phyloP scores from a whole-genome alignment of 2,329 filamentous ascomycete species.

The Neofusicoccum ribis region DNA sequence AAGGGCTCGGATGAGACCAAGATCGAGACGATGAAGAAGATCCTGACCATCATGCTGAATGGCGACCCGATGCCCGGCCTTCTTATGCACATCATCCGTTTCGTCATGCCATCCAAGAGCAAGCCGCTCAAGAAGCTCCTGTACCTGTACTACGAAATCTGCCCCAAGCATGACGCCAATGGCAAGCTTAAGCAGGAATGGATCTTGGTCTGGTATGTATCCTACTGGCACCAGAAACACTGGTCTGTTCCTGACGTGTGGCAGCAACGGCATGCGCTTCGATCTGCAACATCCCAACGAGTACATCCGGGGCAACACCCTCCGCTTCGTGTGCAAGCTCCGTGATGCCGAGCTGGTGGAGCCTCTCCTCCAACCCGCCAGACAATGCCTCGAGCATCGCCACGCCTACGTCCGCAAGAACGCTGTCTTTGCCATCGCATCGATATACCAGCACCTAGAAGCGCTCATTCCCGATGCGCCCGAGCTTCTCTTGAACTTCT shows the following conservation, averaged over 20 bases:
- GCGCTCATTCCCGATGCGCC: conserved; percentile 92
- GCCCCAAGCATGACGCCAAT: conserved; percentile 86
- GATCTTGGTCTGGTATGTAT: conserved; percentile 90
- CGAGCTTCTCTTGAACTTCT: conserved; percentile 85
- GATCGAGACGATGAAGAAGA: conserved; percentile 83
- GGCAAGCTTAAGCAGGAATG: conserved; percentile 99
- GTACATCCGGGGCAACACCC: conserved; percentile 96
- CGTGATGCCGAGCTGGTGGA: conserved; percentile 95
- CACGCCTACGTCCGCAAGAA: conserved; percentile 99
- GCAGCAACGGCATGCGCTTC: conserved; percentile 94
- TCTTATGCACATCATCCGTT: conserved; percentile 99
- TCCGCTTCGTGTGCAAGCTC: conserved; percentile 95
- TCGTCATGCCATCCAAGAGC: conserved; percentile 98
- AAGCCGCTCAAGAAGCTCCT: conserved; percentile 97
- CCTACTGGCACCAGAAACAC: conserved; percentile 17
- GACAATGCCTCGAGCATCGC: conserved; percentile 89
- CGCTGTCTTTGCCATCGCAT: conserved; percentile 90
- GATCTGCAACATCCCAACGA: conserved; percentile 97
- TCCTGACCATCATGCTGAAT: conserved; percentile 96
- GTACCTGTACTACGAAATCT: conserved; percentile 99
- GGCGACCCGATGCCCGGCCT: conserved; percentile 93
- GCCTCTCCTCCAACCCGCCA: conserved; percentile 87
- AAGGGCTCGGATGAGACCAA: conserved; percentile 92
- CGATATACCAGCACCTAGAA: conserved; percentile 88
- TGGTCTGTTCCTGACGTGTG: conserved; percentile 10